Evolutionary conservation across 108 stramenopile genomes (phyloP).

Genomic region (Conticribra weissflogii): DNA sequence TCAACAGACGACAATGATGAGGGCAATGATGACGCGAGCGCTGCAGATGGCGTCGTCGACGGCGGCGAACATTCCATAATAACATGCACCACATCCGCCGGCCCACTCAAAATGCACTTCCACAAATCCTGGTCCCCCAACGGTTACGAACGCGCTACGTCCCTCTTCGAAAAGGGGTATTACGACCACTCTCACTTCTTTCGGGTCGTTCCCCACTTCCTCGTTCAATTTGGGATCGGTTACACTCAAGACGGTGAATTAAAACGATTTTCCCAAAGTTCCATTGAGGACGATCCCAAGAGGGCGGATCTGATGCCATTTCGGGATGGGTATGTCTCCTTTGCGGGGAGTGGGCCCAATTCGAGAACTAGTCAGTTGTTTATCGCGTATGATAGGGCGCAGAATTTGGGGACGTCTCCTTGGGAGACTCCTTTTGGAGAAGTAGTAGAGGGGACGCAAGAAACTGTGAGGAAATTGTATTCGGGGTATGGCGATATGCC

Average conservation of each 20-base stretch:
- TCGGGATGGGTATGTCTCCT: constrained; percentile 69
- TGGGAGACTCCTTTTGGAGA: constrained; percentile 90
- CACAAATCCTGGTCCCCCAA: constrained; percentile 78
- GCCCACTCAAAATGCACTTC: constrained; percentile 48
- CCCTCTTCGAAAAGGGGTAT: constrained; percentile 80
- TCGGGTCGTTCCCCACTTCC: constrained; percentile 79
- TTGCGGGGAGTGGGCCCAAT: constrained; percentile 72
- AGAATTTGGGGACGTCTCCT: constrained; percentile 54
- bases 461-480: constrained; percentile 67
- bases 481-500: constrained; percentile 73
- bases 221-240: constrained; percentile 91
- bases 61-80: constrained; percentile 18
- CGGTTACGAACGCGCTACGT: constrained; percentile 86
- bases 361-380: constrained; percentile 81
- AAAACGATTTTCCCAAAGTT: constrained; percentile 38
- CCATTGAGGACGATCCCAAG: constrained; percentile 66
- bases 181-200: constrained; percentile 87
- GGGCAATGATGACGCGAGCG: not conserved
- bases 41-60: not conserved
- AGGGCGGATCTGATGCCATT: constrained; percentile 53
- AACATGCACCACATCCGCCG: constrained; percentile 43
- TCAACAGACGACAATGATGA: not conserved
- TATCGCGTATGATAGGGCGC: constrained; percentile 67
- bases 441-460: constrained; percentile 63
- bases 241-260: constrained; percentile 61